These are phyloP conservation scores for Cladosporium colombiae DNA, from an alignment of 2,329 filamentous ascomycete genomes.

Conservation along the genomic window DNA sequence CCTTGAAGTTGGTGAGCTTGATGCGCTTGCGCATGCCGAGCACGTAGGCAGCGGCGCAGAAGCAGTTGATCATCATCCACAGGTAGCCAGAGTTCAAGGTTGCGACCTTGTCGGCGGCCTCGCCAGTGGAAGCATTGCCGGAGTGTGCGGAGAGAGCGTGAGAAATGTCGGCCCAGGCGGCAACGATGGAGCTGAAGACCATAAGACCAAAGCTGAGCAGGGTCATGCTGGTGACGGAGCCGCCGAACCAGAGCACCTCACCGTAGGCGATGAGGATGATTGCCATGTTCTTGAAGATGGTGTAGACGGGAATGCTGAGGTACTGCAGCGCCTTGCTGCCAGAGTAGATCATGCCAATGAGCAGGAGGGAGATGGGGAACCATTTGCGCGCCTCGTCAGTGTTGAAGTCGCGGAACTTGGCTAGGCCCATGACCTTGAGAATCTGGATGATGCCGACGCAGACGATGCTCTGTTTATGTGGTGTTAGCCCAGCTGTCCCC, in stretches of 20 bases:
- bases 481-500: slow-evolving; percentile 11
- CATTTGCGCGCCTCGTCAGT: slow-evolving; percentile 88
- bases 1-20: slow-evolving; percentile 99
- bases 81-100: slow-evolving; percentile 93
- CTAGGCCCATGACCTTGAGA: slow-evolving; percentile 79
- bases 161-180: slow-evolving; percentile 96
- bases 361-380: slow-evolving; percentile 93
- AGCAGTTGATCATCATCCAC: slow-evolving; percentile 97
- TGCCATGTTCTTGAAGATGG: slow-evolving; percentile 99
- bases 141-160: slow-evolving; percentile 68
- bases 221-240: slow-evolving; percentile 81
- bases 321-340: slow-evolving; percentile 93
- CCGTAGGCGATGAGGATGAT: slow-evolving; percentile 99
- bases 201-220: slow-evolving; percentile 95
- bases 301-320: slow-evolving; percentile 97
- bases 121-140: slow-evolving; percentile 46
- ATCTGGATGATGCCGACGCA: slow-evolving; percentile 81
- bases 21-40: slow-evolving; percentile 97
- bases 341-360: slow-evolving; percentile 99
- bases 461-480: slow-evolving; percentile 69
- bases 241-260: slow-evolving; percentile 97
- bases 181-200: slow-evolving; percentile 91
- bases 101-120: slow-evolving; percentile 71
- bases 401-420: slow-evolving; percentile 83
- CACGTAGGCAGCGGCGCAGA: slow-evolving; percentile 88